Percentiles rank a stretch among this genome's conserved stretches.
Evolutionary conservation across 73 alveolate genomes (phyloP).

Genomic region (Blepharisma stoltei): DNA sequence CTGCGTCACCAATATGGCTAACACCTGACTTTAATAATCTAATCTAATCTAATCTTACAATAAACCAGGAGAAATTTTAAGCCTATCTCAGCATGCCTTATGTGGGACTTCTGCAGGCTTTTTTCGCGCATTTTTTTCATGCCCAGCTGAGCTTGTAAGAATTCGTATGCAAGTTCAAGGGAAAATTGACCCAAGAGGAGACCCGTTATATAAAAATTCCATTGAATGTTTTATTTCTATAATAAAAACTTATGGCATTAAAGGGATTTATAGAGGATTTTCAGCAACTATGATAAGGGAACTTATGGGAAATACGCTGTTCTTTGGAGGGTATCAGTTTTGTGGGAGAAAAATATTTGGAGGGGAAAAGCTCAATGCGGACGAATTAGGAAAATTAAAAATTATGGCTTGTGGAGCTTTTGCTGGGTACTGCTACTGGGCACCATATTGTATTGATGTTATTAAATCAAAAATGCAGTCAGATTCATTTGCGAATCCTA

Average conservation of each 20-base stretch:
- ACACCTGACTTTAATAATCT: too few relatives aligned
- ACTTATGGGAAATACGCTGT: neutral
- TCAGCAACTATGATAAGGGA: neutral
- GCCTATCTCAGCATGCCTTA: neutral
- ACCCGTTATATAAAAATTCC: neutral
- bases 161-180: neutral
- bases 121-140: neutral
- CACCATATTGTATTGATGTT: neutral
- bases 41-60: too few relatives aligned
- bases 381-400: neutral
- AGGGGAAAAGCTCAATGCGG: neutral
- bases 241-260: neutral
- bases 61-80: neutral
- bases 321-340: neutral
- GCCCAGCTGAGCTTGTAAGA: neutral
- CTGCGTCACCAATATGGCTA: too few relatives aligned
- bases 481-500: constrained; percentile 17
- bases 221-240: neutral
- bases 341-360: neutral
- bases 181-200: neutral
- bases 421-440: constrained; percentile 5
- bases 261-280: constrained; percentile 21
- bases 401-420: constrained; percentile 9
- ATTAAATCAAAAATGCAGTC: constrained; percentile 22
- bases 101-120: constrained; percentile 16